Evolutionary conservation across 2,329 filamentous ascomycete genomes (phyloP), one percentile per base, ranked within the genome.

Genomic region (Pyrenochaeta sp.): DNA sequence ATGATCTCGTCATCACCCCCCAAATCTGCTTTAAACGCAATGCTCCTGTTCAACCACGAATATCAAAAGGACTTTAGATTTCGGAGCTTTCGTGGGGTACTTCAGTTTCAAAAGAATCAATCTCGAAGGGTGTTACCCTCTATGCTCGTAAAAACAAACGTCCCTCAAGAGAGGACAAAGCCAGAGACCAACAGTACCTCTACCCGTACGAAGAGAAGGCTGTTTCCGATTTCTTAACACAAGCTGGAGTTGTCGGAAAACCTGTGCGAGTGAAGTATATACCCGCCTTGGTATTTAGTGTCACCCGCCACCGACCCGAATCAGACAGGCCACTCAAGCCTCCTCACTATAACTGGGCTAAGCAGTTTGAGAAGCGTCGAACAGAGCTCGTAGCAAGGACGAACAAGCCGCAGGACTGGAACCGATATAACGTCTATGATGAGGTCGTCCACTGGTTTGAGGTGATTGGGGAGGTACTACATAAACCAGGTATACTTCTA

Each of bases 401-500:
- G 27, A 51, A 47, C 18, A 43, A 36, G 50, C 27, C 46, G 33
- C 42, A 49, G 36, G 50, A 58, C 47, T 58, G 43, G 55, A 58
- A 51, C 47, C 39, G 43, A 15, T 51, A 69, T 27, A 51, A 66
- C 44, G 67, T 56, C 12, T 55, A 65, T 44, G 18, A 39, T 4
- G 69, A 71, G 58, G 51, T 68, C 0, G 46, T 17, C 42, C 40
- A 67, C n/a, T 68, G 49, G 66, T 69, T 69, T 48, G 48, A 66
- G 15, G 51, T 64, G 6, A 66, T 69, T 36, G 43, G 45, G 10
- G 42, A 35, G 37, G 59, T 53, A 3, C 41, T 69, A 37, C 9
- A 56, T 3, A 48, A 64, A 7, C 50, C 52, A n/a, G 41, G 10
- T 39, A 46, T 69, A 20, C 17, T 45, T 1, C 46, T 49, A 33